phyloP scores from a whole-genome alignment of 768 basidiomycete species.

The Tricholoma hemisulphureum region DNA sequence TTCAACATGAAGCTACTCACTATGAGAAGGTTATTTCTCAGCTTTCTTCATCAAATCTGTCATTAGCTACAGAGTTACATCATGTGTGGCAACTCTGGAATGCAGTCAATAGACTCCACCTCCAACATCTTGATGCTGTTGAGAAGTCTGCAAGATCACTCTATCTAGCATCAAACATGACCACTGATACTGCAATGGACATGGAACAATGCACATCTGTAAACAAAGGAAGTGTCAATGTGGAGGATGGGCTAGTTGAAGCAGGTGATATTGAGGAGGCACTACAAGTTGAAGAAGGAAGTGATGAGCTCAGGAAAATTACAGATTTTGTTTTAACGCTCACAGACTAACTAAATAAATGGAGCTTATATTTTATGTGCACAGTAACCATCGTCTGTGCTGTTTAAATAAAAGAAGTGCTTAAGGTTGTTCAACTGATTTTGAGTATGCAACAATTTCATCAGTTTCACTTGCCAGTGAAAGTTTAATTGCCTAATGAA shows the following conservation, averaged over 20 bases:
- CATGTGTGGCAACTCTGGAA: neutral
- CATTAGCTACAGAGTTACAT: neutral
- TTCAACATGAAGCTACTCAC: conserved; percentile 8
- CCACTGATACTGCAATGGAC: neutral
- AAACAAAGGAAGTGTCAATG: neutral
- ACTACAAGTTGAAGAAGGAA: neutral
- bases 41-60: neutral
- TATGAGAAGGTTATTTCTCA: neutral
- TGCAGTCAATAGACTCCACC: neutral
- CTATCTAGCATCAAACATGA: neutral
- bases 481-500: no score
- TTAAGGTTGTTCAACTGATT: no score
- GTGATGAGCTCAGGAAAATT: neutral
- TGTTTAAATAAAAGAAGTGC: no score
- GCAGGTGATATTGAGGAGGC: neutral
- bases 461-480: no score
- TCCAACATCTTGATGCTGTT: neutral
- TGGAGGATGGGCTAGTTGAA: neutral
- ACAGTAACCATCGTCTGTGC: no score
- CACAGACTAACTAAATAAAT: no score
- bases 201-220: neutral
- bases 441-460: no score
- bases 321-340: conserved; percentile 2
- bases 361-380: no score
- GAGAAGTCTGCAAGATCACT: neutral